Evolutionary conservation across 2,329 filamentous ascomycete species (phyloP), one percentile per base, ranked within the genome.

Genomic region (Xylariaceae sp.): DNA sequence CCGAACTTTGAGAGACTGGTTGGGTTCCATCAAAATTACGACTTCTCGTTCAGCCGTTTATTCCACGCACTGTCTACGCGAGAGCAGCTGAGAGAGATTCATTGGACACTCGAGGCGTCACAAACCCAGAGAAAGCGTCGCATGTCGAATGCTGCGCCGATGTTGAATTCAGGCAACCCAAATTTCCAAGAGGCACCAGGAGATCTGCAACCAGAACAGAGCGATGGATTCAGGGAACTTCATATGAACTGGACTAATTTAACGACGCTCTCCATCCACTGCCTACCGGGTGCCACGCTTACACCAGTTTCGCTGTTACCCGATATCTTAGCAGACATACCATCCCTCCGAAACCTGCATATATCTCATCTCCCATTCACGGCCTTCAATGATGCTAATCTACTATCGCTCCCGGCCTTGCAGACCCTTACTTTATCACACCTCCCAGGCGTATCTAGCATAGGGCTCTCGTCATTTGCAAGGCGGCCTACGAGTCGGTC

Each of bases 1-100:
- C 84, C 84, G 2, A 86, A 87, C 58, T 72, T 88, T 9, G 84
- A 87, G 69, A 75, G 77, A 43, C 70, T 87, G 6, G 70, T 77
- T 9, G 83, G 84, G 0, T 79, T 81, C 32, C 75, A 81, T 49
- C 75, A 78, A 2, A 67, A 70, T 3, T 85, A 86, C 64, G 74
- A 80, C 49, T 81, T 85, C 67, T 74, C 76, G 1, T 85, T 81
- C 61, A 80, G 75, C 64, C 77, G 79, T 40, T 72, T 85, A 8
- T 79, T 82, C 51, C 79, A 87, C 55, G 83, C 84, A 0, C 66
- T 88, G 15, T 82, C 82, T 6, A 84, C 83, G 0, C 74, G 85
- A 21, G 67, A 63, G 20, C 77, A 80, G 10, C 72, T 87, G 10
- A 79, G 76, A 61, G 78, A 84, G 57, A 83, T 84, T 72, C 76